Evolutionary conservation across 345 rosid species (phyloP).

Genomic region (Eucalyptus tenuipes): DNA sequence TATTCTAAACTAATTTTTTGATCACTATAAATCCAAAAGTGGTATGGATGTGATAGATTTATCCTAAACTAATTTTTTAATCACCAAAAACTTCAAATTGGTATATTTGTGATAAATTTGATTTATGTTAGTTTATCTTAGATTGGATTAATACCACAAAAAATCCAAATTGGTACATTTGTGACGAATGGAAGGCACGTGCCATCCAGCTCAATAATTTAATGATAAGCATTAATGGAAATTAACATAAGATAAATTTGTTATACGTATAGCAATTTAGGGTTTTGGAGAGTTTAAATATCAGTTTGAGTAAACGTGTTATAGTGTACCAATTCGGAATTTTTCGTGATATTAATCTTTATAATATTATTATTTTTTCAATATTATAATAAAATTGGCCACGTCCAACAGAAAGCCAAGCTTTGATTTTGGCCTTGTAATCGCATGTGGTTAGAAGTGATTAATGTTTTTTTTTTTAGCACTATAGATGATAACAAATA

Average conservation of each 20-base stretch:
- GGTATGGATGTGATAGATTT: too few relatives aligned
- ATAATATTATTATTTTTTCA: too few relatives aligned
- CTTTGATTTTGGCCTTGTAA: too few relatives aligned
- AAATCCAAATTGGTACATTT: fast-evolving
- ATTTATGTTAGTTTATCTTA: too few relatives aligned
- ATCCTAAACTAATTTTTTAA: fast-evolving
- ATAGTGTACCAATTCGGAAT: fast-evolving
- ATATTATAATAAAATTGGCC: not conserved
- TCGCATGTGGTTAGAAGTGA: not conserved
- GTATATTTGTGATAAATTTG: too few relatives aligned
- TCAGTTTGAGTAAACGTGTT: too few relatives aligned
- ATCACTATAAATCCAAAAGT: fast-evolving
- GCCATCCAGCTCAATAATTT: too few relatives aligned
- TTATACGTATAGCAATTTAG: too few relatives aligned
- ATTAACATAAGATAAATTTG: fast-evolving
- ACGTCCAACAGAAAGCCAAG: not conserved
- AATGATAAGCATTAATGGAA: fast-evolving
- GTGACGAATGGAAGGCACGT: fast-evolving
- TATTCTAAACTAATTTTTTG: fast-evolving
- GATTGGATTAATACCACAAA: too few relatives aligned
- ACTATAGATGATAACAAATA: too few relatives aligned
- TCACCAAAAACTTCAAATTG: fast-evolving
- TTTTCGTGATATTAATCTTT: fast-evolving
- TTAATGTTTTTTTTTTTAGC: not conserved
- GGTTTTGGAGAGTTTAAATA: too few relatives aligned